Evolutionary conservation across 257 asterid genomes (phyloP).

Genomic region (Lycium ferocissimum): DNA sequence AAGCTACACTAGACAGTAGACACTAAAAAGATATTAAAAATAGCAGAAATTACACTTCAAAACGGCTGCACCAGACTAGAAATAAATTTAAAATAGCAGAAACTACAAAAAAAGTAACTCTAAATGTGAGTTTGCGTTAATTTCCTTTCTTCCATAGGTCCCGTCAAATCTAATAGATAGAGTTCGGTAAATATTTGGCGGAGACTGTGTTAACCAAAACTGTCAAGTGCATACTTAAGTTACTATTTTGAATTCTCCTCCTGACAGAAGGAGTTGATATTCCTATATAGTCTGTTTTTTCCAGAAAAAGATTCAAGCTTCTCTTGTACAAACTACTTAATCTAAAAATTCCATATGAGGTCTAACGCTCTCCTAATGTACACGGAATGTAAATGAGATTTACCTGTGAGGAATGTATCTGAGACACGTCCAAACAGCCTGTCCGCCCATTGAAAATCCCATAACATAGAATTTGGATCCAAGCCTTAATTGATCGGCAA

Average conservation of each 20-base stretch:
- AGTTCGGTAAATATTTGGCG: no score
- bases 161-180: no score
- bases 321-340: slow-evolving; percentile 14
- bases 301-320: slow-evolving; percentile 54
- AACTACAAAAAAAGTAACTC: no score
- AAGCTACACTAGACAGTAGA: no score
- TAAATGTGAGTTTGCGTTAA: no score
- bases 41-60: no score
- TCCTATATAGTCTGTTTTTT: slow-evolving; percentile 43
- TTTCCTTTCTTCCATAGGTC: no score
- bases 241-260: neutral
- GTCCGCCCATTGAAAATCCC: slow-evolving; percentile 95
- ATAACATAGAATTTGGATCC: slow-evolving; percentile 74
- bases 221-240: no score
- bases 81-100: no score
- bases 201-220: no score
- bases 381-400: neutral
- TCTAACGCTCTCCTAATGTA: neutral
- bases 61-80: no score
- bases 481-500: slow-evolving; percentile 82
- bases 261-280: neutral
- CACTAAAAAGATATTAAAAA: no score
- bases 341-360: neutral
- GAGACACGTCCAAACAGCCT: slow-evolving; percentile 79
- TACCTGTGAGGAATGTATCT: slow-evolving; percentile 94